Base-by-base conservation (phyloP, 495 filamentous ascomycete genomes). In the Cercophora scortea region DNA sequence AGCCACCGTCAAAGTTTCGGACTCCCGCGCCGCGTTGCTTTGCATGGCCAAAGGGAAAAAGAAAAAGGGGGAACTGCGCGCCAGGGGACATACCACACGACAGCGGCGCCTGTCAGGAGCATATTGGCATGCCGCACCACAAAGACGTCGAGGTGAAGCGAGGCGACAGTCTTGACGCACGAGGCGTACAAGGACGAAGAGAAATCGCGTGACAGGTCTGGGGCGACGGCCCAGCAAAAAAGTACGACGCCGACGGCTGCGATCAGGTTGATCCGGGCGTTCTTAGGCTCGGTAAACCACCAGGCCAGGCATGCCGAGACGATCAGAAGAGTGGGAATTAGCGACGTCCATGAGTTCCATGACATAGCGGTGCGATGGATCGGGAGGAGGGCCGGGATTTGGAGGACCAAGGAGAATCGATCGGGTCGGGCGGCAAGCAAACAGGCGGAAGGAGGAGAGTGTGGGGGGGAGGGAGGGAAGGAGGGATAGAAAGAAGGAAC, bases 331-430 rank as follows among this genome's bases (percentile, higher is more conserved):
- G 71, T 72, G 59, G 71, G 71, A 54, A 72, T 68, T 63, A 69
- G 70, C 65, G 70, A 68, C 51, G 72, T 65, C 70, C 68, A 71
- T 68, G 67, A 69, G 66, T 66, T 69, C 70, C 72, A 77, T 76
- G 69, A 74, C 71, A 71, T 75, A 68, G 64, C 71, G 72, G 61
- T 71, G 59, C 59, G 47, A 40, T 49, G 34, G 25, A 40, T 38
- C 15, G 32, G 13, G 45, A 45, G 15, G 50, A 53, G 32, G 45
- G 18, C 48, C 47, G 49, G 41, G 35, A 49, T 35, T 34, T 39
- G 25, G 43, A 50, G 33, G 32, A 44, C 17, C 42, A 12, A 44
- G 42, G 17, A 19, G 42, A n/a, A 15, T 44, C 11, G 44, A 34
- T 50, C 47, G 53, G 25, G 25, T 25, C 25, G 25, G 25, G 25